Conservation (phyloP, 2,329 filamentous ascomycete species). For the Cladosporium velox region DNA sequence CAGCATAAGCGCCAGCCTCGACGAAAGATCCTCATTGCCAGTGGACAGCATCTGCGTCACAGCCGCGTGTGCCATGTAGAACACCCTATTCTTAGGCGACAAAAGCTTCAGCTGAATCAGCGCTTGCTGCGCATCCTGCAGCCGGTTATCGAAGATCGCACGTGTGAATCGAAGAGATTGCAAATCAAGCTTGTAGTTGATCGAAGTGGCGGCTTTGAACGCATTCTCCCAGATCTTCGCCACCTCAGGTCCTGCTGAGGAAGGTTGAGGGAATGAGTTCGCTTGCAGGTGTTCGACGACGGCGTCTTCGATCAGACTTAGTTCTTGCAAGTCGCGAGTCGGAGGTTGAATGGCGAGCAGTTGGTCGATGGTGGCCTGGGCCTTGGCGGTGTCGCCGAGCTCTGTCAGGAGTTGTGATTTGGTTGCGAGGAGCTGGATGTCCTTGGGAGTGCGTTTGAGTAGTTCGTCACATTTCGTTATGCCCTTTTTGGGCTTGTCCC, state of each 20-base stretch:
- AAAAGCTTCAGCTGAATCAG: constrained; percentile 38
- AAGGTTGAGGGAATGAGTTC: constrained; percentile 31
- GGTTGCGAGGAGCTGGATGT: constrained; percentile 33
- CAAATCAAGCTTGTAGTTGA: constrained; percentile 32
- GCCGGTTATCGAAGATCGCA: constrained; percentile 35
- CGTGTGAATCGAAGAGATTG: constrained; percentile 34
- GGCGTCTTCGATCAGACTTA: constrained; percentile 34
- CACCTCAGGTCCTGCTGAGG: constrained; percentile 32
- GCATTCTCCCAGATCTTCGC: constrained; percentile 38
- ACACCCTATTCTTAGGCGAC: constrained; percentile 33
- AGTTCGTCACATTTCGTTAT: constrained; percentile 38
- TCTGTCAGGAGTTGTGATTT: constrained; percentile 36
- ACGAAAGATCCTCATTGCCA: constrained; percentile 33
- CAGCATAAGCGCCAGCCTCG: constrained; percentile 33
- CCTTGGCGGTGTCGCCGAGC: constrained; percentile 25
- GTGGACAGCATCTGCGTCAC: constrained; percentile 37
- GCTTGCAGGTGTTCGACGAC: constrained; percentile 28
- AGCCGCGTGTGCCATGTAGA: constrained; percentile 40
- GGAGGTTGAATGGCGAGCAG: constrained; percentile 29
- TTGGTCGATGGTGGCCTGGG: constrained; percentile 29
- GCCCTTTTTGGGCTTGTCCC: constrained; percentile 34
- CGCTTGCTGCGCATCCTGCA: constrained; percentile 37
- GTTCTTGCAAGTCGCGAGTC: constrained; percentile 32
- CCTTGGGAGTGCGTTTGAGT: constrained; percentile 33
- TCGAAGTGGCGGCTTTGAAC: constrained; percentile 28